These are phyloP conservation scores for Sonneratia alba DNA, from an alignment of 345 rosid genomes.

Conservation along the genomic window DNA sequence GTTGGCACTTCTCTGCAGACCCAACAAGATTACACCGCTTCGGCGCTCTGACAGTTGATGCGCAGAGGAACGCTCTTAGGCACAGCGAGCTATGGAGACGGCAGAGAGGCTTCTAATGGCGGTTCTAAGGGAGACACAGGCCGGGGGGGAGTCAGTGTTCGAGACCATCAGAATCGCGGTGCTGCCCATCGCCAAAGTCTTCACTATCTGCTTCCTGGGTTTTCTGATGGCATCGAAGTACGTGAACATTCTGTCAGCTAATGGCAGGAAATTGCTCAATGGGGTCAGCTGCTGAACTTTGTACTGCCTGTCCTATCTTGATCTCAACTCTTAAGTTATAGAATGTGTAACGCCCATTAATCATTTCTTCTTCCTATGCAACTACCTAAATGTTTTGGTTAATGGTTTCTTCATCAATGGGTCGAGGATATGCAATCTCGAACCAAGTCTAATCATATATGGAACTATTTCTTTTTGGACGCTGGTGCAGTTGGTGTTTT, in stretches of 20 bases:
- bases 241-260: slow-evolving; percentile 87
- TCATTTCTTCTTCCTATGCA: no score
- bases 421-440: not conserved
- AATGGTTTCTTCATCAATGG: no score
- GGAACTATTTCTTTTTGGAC: not conserved
- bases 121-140: slow-evolving; percentile 24
- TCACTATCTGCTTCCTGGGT: slow-evolving; percentile 89
- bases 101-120: slow-evolving; percentile 33
- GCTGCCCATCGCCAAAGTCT: slow-evolving; percentile 86
- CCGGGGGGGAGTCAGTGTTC: slow-evolving; percentile 41
- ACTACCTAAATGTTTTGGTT: no score
- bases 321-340: not conserved
- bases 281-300: slow-evolving; percentile 40
- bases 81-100: slow-evolving; percentile 4
- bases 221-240: slow-evolving; percentile 97
- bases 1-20: no score
- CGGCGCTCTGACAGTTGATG: not conserved
- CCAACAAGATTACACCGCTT: not conserved
- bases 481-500: slow-evolving; percentile 70
- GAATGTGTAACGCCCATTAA: not conserved
- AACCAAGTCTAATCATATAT: not conserved
- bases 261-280: slow-evolving; percentile 80
- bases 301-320: not conserved
- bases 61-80: not conserved
- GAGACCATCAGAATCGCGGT: slow-evolving; percentile 79